Evolutionary conservation across 78 protist species (phyloP).

Genomic region (Isochrysis galbana): DNA sequence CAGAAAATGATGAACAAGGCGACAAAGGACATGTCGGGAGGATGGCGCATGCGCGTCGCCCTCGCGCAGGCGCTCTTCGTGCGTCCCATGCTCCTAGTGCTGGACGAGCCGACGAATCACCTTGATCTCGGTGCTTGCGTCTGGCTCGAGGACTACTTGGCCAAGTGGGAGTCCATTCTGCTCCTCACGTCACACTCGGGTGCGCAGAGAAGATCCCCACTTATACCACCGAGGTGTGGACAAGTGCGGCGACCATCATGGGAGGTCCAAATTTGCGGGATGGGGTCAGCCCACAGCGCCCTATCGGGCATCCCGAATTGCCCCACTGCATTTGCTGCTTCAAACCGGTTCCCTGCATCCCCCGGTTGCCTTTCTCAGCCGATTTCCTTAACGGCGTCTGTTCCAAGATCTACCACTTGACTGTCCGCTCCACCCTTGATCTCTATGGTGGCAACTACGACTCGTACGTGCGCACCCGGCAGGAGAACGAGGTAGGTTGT

Average conservation of each 20-base stretch:
- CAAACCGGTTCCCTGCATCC: neutral
- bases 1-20: constrained; percentile 51
- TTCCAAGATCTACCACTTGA: constrained; percentile 82
- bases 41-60: constrained; percentile 86
- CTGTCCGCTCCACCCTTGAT: constrained; percentile 48
- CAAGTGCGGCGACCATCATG: neutral
- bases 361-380: no score
- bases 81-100: constrained; percentile 65
- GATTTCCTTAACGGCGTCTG: constrained; percentile 82
- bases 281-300: no score
- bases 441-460: constrained; percentile 80
- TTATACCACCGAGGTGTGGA: neutral
- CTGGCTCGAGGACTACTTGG: constrained; percentile 89
- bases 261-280: no score
- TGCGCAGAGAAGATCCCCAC: neutral
- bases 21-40: constrained; percentile 77
- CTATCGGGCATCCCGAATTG: no score
- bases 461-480: constrained; percentile 56
- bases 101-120: constrained; percentile 95
- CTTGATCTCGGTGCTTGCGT: constrained; percentile 82
- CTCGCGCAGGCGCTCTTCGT: constrained; percentile 77
- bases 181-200: constrained; percentile 82
- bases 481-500: constrained; percentile 75
- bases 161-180: constrained; percentile 64
- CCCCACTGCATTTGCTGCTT: neutral